phyloP scores from a whole-genome alignment of 768 basidiomycete species.

The Melanogaster broomeanus region DNA sequence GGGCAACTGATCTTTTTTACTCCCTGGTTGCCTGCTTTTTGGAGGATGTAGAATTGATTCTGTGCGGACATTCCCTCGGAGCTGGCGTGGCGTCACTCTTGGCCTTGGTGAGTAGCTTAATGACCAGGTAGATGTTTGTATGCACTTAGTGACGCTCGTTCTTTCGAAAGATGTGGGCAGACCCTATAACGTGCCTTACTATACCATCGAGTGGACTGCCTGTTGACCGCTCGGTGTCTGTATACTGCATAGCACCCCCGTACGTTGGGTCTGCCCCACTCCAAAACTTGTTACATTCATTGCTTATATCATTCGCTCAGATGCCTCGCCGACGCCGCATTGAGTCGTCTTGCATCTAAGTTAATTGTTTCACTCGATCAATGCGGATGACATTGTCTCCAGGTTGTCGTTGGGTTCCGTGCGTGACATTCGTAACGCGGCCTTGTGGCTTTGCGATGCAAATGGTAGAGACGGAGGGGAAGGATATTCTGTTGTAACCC shows the following conservation, averaged over 20 bases:
- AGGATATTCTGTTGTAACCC: slow-evolving; percentile 42
- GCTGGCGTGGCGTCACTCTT: slow-evolving; percentile 79
- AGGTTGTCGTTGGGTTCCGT: slow-evolving; percentile 78
- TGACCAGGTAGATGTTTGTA: not conserved
- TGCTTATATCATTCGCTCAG: slow-evolving; percentile 34
- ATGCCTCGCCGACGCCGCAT: slow-evolving; percentile 59
- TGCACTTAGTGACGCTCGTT: slow-evolving; percentile 2
- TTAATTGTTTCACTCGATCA: slow-evolving; percentile 78
- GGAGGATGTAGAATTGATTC: slow-evolving; percentile 55
- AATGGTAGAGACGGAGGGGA: slow-evolving; percentile 43
- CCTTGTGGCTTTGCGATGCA: slow-evolving; percentile 79
- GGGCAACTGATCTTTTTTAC: too few species aligned
- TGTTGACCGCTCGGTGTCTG: slow-evolving; percentile 61
- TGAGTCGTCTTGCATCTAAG: slow-evolving; percentile 59
- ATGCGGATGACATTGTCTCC: slow-evolving; percentile 81
- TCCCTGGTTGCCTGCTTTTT: slow-evolving; percentile 2
- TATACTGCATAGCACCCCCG: slow-evolving; percentile 82
- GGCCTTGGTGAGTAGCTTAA: slow-evolving; percentile 54
- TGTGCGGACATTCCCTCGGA: slow-evolving; percentile 84
- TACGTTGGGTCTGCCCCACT: slow-evolving; percentile 38
- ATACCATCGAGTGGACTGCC: slow-evolving; percentile 70
- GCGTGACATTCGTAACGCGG: slow-evolving; percentile 72
- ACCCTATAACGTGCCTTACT: slow-evolving; percentile 74
- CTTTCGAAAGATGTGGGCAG: slow-evolving; percentile 74
- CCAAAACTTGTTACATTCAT: not conserved